Base-by-base conservation (phyloP, 768 basidiomycete species). In the Amyloporia xantha region DNA sequence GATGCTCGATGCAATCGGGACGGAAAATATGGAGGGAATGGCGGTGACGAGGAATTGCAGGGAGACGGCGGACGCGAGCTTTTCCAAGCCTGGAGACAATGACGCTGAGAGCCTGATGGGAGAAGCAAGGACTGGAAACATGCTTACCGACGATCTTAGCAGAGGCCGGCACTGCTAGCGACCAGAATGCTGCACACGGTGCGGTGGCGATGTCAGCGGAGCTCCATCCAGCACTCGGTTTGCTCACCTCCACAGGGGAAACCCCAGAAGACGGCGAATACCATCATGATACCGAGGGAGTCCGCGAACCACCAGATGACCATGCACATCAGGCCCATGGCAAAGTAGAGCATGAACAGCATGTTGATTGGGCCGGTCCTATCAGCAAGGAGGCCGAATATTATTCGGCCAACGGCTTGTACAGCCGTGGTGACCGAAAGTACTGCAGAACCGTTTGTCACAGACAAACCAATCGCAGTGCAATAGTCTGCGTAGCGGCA, bases 241-340 rank as follows among this genome's bases (percentile, higher is more conserved):
- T n/a, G 28, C 42, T 3, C 42, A 44, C 42, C 42, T 28, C 24
- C 42, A 28, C 23, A 44, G 27, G 28, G 28, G 24, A 44, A 44
- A 7, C 42, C 42, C 12, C 26, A 44, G n/a, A 44, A 21, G 15
- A 44, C 28, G 24, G n/a, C 42, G 20, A 44, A 44, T 26, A n/a
- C 42, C 13, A 44, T 28, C 42, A 44, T 44, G 23, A 15, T 26
- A 13, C 42, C 42, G 17, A 44, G 20, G 42, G 12, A 27, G n/a
- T 15, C 9, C 4, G 42, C 42, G 17, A 44, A 44, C 24, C 17
- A 44, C 42, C 42, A 44, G 13, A 44, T 21, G 24, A 44, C 3
- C 11, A 44, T 44, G n/a, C 42, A 44, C 42, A 27, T 44, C 24
- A 44, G 27, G n/a, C 42, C 42, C 5, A n/a, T 44, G 20, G 13